Percentiles rank a stretch among this genome's conserved stretches.
phyloP scores from a whole-genome alignment of 23 red algal genomes.

The Gracilaria domingensis region DNA sequence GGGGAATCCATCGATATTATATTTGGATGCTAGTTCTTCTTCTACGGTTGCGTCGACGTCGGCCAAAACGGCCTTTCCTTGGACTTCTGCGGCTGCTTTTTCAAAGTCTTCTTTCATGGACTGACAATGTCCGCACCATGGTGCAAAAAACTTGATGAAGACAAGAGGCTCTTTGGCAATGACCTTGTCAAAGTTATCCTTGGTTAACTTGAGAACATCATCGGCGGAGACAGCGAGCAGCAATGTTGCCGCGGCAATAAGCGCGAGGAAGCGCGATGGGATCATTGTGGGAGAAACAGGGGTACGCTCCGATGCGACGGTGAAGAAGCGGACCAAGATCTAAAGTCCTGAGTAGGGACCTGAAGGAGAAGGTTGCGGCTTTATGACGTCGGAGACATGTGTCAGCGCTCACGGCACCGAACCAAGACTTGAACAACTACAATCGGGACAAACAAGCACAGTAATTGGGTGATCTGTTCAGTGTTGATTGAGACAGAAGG shows the following conservation, averaged over 20 bases:
- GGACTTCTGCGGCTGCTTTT: constrained; percentile 76
- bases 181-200: constrained; percentile 65
- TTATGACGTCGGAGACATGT: too few relatives aligned
- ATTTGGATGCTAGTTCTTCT: constrained; percentile 85
- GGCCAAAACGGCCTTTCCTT: constrained; percentile 87
- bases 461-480: too few relatives aligned
- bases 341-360: too few relatives aligned
- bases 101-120: constrained; percentile 85
- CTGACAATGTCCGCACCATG: constrained; percentile 99
- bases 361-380: too few relatives aligned
- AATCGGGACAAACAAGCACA: too few relatives aligned
- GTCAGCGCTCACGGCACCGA: too few relatives aligned
- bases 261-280: background rate
- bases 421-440: too few relatives aligned
- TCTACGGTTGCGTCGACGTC: constrained; percentile 95
- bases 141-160: constrained; percentile 93
- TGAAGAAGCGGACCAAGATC: too few relatives aligned
- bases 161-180: constrained; percentile 78
- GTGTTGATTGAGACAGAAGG: too few relatives aligned
- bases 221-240: constrained; percentile 26
- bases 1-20: constrained; percentile 92
- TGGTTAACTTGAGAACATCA: constrained; percentile 77
- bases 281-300: background rate
- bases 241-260: background rate
- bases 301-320: too few relatives aligned